phyloP scores from a whole-genome alignment of 2,329 filamentous ascomycete genomes.

The Botrytis squamosa region DNA sequence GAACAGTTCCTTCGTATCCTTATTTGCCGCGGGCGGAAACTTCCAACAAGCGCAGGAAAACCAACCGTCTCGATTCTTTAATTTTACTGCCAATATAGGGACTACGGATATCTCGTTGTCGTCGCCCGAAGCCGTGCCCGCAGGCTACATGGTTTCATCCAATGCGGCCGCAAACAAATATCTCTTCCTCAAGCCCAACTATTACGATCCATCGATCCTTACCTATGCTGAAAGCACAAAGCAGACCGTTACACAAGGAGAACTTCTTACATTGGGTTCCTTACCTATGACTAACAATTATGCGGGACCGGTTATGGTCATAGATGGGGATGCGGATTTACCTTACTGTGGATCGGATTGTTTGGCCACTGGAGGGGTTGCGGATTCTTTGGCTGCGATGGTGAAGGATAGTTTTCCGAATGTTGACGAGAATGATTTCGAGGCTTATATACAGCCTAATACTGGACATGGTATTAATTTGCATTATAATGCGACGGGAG shows the following conservation, averaged over 20 bases:
- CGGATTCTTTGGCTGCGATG: conserved; percentile 34
- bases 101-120: not conserved
- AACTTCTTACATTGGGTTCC: not conserved
- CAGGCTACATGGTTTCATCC: not conserved
- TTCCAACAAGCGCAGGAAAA: conserved; percentile 7
- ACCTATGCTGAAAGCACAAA: not conserved
- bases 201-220: not conserved
- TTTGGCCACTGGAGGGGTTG: conserved; percentile 43
- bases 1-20: not conserved
- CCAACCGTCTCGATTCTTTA: not conserved
- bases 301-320: conserved; percentile 50
- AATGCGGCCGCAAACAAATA: not conserved
- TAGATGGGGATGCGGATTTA: conserved; percentile 54
- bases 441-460: conserved; percentile 50
- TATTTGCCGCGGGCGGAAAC: not conserved
- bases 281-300: conserved; percentile 11
- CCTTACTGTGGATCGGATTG: conserved; percentile 65
- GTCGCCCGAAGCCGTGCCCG: not conserved
- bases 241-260: not conserved
- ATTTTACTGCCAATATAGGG: not conserved
- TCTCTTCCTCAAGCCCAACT: not conserved
- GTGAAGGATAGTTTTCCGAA: conserved; percentile 36
- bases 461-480: conserved; percentile 54
- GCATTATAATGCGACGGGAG: conserved; percentile 37
- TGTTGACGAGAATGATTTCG: conserved; percentile 30